phyloP scores from a whole-genome alignment of 2,329 filamentous ascomycete species.

The Colletotrichum phormii region DNA sequence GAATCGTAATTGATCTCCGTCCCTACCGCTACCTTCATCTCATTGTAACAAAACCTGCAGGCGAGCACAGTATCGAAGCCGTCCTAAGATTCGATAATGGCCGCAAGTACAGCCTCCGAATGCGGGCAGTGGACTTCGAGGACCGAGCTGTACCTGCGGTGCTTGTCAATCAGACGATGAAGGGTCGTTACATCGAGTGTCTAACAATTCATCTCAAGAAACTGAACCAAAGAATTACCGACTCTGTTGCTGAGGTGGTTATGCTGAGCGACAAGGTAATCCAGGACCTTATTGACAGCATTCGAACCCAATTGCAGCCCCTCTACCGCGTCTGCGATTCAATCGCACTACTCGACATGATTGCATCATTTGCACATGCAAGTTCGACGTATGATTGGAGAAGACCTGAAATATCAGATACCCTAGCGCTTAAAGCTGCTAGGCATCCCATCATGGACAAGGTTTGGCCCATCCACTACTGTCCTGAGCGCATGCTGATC shows the following conservation, averaged over 20 bases:
- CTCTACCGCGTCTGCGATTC: slow-evolving; percentile 90
- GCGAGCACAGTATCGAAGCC: slow-evolving; percentile 67
- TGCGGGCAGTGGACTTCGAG: slow-evolving; percentile 73
- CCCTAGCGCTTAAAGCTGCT: slow-evolving; percentile 78
- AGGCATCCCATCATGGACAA: slow-evolving; percentile 85
- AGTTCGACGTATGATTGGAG: slow-evolving; percentile 71
- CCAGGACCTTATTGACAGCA: slow-evolving; percentile 75
- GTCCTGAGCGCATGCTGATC: not conserved
- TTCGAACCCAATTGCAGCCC: slow-evolving; percentile 77
- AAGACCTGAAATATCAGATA: slow-evolving; percentile 75
- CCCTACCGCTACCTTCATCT: too few species aligned
- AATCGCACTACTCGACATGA: slow-evolving; percentile 88
- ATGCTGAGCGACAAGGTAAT: slow-evolving; percentile 84
- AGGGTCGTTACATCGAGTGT: slow-evolving; percentile 84
- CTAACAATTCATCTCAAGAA: slow-evolving; percentile 89
- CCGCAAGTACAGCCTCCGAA: slow-evolving; percentile 82
- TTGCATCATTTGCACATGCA: slow-evolving; percentile 80
- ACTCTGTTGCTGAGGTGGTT: slow-evolving; percentile 86
- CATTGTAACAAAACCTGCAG: slow-evolving; percentile 46
- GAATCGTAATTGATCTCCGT: slow-evolving; percentile 60
- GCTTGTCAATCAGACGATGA: slow-evolving; percentile 82
- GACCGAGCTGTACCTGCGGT: slow-evolving; percentile 69
- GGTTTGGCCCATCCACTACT: slow-evolving; percentile 42
- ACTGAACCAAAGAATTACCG: slow-evolving; percentile 79
- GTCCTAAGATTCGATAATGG: slow-evolving; percentile 81